Evolutionary conservation across 2,329 filamentous ascomycete species (phyloP).

Genomic region (Paecilomyces variotii): DNA sequence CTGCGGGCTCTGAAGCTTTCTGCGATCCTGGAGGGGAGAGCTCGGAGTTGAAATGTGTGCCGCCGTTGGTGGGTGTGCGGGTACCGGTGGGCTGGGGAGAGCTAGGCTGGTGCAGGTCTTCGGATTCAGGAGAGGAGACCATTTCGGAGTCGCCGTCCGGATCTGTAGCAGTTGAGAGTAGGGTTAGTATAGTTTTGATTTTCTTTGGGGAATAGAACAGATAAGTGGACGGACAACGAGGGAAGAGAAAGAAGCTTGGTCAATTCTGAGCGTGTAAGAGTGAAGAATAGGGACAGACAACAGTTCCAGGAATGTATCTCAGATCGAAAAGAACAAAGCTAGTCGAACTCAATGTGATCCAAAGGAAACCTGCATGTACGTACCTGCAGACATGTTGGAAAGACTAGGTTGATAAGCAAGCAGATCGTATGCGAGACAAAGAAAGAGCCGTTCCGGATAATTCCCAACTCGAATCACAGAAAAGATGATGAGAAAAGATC

Average conservation of each 20-base stretch:
- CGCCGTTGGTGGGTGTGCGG: conserved; percentile 34
- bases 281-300: background rate
- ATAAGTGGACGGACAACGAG: background rate
- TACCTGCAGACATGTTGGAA: conserved; percentile 7
- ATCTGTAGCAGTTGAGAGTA: conserved; percentile 26
- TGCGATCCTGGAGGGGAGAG: conserved; percentile 51
- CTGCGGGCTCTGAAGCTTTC: conserved; percentile 12
- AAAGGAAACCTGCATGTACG: background rate
- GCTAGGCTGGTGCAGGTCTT: conserved; percentile 12
- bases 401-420: background rate
- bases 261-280: background rate
- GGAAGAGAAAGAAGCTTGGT: background rate
- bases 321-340: conserved; percentile 1
- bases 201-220: background rate
- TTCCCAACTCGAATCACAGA: too few species aligned
- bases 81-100: conserved; percentile 35
- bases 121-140: conserved; percentile 40
- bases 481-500: too few species aligned
- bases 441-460: background rate
- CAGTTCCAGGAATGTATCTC: background rate
- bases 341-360: background rate
- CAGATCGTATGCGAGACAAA: background rate
- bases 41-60: conserved; percentile 31
- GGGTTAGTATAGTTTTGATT: conserved; percentile 14
- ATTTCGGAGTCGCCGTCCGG: conserved; percentile 50